These are phyloP conservation scores for Phascolomyces articulosus DNA, from an alignment of 371 early-diverging fungal genomes.

Conservation along the genomic window DNA sequence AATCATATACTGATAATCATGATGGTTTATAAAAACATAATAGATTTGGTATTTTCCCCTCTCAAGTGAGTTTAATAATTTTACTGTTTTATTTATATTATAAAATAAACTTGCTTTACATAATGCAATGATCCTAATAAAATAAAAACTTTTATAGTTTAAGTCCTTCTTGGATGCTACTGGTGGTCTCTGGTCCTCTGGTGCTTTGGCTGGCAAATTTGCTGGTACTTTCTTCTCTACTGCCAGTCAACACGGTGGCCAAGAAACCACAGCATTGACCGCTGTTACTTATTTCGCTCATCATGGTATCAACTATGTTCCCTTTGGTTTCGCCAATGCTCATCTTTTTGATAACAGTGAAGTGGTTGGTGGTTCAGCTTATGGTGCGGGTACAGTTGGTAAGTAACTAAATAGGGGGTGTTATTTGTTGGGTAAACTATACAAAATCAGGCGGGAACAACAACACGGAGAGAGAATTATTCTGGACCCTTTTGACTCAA, in stretches of 20 bases:
- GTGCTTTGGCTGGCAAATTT: slow-evolving; percentile 63
- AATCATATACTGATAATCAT: neutral
- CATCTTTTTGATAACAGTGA: slow-evolving; percentile 39
- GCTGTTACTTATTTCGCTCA: slow-evolving; percentile 68
- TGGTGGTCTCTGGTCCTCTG: slow-evolving; percentile 68
- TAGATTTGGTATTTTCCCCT: slow-evolving; percentile 65
- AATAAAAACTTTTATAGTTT: slow-evolving; percentile 20
- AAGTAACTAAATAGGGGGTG: too few relatives aligned
- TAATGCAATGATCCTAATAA: neutral
- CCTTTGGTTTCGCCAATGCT: slow-evolving; percentile 56
- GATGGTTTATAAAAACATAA: too few relatives aligned
- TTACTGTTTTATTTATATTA: too few relatives aligned
- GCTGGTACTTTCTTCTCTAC: slow-evolving; percentile 75
- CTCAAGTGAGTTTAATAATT: slow-evolving; percentile 55
- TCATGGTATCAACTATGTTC: slow-evolving; percentile 76
- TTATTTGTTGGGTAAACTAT: too few relatives aligned
- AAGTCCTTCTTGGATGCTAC: slow-evolving; percentile 66
- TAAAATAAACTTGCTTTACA: too few relatives aligned
- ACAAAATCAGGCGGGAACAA: too few relatives aligned
- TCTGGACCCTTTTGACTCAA: too few relatives aligned
- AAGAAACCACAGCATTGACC: slow-evolving; percentile 70
- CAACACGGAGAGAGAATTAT: neutral
- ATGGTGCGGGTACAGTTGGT: slow-evolving; percentile 69
- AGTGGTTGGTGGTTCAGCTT: slow-evolving; percentile 65
- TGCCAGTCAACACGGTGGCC: slow-evolving; percentile 68